Evolutionary conservation across 768 basidiomycete genomes (phyloP).

Genomic region (Mycena olivaceomarginata): DNA sequence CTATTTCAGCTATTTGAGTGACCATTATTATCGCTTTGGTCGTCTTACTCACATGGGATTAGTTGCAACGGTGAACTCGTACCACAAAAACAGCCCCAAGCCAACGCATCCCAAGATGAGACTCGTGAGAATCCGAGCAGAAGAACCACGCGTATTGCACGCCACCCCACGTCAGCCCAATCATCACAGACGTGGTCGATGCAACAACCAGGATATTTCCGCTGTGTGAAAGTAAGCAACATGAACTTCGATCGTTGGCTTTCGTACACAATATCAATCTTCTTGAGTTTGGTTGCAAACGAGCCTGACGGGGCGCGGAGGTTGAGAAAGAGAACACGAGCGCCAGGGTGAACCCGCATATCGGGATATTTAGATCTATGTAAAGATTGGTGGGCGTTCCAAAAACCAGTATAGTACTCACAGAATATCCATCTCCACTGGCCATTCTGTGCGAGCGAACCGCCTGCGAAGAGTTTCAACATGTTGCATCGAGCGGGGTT

Average conservation of each 20-base stretch:
- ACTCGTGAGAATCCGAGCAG: conserved; percentile 55
- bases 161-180: conserved; percentile 65
- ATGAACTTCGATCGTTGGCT: too few species aligned
- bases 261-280: conserved; percentile 58
- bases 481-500: conserved; percentile 25
- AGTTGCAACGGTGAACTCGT: conserved; percentile 54
- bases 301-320: conserved; percentile 51
- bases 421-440: conserved; percentile 68
- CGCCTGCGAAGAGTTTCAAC: conserved; percentile 46
- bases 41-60: conserved; percentile 54
- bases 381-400: background rate
- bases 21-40: background rate
- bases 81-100: conserved; percentile 56
- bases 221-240: conserved; percentile 34
- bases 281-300: conserved; percentile 50
- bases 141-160: conserved; percentile 59
- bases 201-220: conserved; percentile 58
- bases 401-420: conserved; percentile 28
- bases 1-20: conserved; percentile 44
- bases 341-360: conserved; percentile 47
- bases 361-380: conserved; percentile 58
- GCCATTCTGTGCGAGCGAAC: conserved; percentile 55
- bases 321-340: conserved; percentile 48
- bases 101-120: conserved; percentile 59
- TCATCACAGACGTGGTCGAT: conserved; percentile 51